phyloP scores from a whole-genome alignment of 1,284 basidiomycete genomes.

The Cryptococcus depauperatus region DNA sequence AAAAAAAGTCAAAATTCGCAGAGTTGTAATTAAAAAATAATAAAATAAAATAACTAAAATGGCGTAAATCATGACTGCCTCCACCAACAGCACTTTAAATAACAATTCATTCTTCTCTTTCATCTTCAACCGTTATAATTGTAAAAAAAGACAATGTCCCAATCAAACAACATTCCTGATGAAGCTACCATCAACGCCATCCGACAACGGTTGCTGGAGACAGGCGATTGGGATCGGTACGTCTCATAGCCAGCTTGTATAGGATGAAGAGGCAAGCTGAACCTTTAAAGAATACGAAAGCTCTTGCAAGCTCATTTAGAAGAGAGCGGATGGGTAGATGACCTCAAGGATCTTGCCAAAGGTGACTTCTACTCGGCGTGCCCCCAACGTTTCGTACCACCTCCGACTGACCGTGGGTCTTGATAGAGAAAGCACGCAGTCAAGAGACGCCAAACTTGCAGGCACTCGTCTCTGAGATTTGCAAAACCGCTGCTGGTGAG shows the following conservation, averaged over 20 bases:
- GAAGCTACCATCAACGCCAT: constrained; percentile 31
- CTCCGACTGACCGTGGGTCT: not conserved
- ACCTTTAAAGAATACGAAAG: constrained; percentile 36
- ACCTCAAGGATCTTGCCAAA: constrained; percentile 41
- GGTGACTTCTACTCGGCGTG: constrained; percentile 20
- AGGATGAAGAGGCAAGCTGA: not conserved
- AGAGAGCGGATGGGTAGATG: constrained; percentile 39
- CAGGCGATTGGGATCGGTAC: constrained; percentile 42
- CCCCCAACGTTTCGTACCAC: not conserved
- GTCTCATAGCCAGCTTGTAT: constrained; percentile 5
- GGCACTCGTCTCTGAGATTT: constrained; percentile 27
- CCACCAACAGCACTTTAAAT: too few relatives aligned
- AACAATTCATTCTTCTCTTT: too few relatives aligned
- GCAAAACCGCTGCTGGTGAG: constrained; percentile 28
- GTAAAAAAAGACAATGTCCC: not conserved
- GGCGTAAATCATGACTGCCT: too few relatives aligned
- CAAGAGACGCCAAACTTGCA: constrained; percentile 32
- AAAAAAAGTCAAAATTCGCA: too few relatives aligned
- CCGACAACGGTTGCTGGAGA: constrained; percentile 33
- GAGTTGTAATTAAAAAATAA: too few relatives aligned
- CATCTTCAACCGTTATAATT: too few relatives aligned
- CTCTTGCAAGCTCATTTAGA: constrained; percentile 25
- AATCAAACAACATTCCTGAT: constrained; percentile 11
- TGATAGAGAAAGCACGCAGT: constrained; percentile 29
- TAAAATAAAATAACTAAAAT: too few relatives aligned